Percentiles rank a stretch among this genome's conserved stretches.
Conservation (phyloP, 352 stramenopile species). For the Thalassiosira gravida region DNA sequence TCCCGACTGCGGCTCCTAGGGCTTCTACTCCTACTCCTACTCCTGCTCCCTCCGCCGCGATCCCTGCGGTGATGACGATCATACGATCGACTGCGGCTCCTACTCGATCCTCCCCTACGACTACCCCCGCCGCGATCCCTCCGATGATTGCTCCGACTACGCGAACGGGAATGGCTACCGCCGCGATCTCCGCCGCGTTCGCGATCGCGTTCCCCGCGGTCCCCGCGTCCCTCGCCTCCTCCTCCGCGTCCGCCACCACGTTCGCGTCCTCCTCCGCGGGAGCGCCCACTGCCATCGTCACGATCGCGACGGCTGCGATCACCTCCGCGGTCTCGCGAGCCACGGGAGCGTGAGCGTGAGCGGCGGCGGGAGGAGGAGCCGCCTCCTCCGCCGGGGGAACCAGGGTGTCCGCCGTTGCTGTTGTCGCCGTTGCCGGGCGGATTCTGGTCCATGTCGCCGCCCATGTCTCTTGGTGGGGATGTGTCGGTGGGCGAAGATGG, state of each 20-base stretch:
- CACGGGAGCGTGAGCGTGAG: conserved; percentile 17
- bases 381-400: neutral
- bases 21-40: conserved; percentile 40
- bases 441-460: neutral
- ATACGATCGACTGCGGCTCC: conserved; percentile 37
- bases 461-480: neutral
- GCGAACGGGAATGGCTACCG: conserved; percentile 59
- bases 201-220: neutral
- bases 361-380: conserved; percentile 6
- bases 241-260: neutral
- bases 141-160: conserved; percentile 64
- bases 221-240: neutral
- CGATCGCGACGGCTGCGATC: too few species aligned
- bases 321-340: conserved; percentile 4
- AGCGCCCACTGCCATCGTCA: neutral
- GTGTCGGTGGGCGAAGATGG: neutral
- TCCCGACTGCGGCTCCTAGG: conserved; percentile 32
- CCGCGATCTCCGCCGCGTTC: neutral
- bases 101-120: conserved; percentile 27
- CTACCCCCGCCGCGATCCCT: conserved; percentile 1
- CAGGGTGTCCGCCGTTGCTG: neutral
- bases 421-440: neutral
- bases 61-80: conserved; percentile 13
- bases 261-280: neutral
- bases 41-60: conserved; percentile 38